Percentiles rank a stretch among this genome's conserved stretches.
Evolutionary conservation across 176 grass and related monocot genomes (phyloP).

Genomic region (Oryza glaberrima): DNA sequence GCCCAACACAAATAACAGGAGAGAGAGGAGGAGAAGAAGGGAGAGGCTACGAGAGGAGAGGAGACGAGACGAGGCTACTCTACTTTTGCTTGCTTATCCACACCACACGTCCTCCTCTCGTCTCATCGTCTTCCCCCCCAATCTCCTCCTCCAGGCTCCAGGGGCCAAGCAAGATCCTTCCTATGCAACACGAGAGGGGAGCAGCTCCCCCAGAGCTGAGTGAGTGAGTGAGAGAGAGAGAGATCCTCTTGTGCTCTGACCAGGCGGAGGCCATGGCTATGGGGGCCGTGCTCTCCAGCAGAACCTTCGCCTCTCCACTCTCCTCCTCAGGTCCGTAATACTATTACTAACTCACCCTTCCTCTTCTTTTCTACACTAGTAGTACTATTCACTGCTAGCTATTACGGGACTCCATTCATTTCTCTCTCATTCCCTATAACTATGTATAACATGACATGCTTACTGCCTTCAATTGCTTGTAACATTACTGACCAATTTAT

Average conservation of each 20-base stretch:
- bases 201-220: too few relatives aligned
- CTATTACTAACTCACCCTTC: neutral
- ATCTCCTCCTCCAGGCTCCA: neutral
- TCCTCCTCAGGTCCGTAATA: slow-evolving; percentile 39
- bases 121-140: neutral
- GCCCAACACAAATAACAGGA: neutral
- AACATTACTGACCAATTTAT: neutral
- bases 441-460: too few relatives aligned
- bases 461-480: neutral
- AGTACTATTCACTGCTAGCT: too few relatives aligned
- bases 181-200: too few relatives aligned
- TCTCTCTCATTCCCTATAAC: too few relatives aligned
- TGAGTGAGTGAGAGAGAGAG: too few relatives aligned
- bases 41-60: neutral
- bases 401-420: neutral
- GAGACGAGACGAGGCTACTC: neutral
- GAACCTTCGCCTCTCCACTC: slow-evolving; percentile 53
- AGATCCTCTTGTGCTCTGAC: too few relatives aligned
- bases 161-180: neutral
- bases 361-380: too few relatives aligned
- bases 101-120: slow-evolving; percentile 27
- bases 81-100: slow-evolving; percentile 28
- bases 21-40: neutral
- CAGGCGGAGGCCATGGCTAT: slow-evolving; percentile 49
- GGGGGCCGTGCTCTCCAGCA: slow-evolving; percentile 60